Base-by-base conservation (phyloP, 208 protist genomes). In the Acanthamoeba divionensis region DNA sequence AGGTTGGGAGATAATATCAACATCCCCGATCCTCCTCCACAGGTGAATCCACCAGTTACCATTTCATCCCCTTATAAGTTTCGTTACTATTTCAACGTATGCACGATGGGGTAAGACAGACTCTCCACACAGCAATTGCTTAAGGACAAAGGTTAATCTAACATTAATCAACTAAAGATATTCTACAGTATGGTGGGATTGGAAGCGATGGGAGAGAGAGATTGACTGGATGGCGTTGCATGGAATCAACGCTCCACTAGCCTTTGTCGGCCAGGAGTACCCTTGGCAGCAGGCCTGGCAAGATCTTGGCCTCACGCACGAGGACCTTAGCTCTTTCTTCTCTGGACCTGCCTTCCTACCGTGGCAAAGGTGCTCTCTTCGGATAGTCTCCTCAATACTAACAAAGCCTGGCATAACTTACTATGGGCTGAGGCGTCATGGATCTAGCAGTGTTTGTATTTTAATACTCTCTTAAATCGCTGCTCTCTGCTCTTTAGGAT, bases 151-250 rank as follows among this genome's bases (percentile, higher is more conserved):
- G n/a, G n/a, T n/a, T n/a, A n/a, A n/a, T n/a, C n/a, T n/a, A n/a
- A n/a, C n/a, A n/a, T n/a, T n/a, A n/a, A n/a, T n/a, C n/a, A n/a
- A n/a, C n/a, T n/a, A n/a, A n/a, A n/a, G n/a, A 60, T 94, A 94
- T 60, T 88, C 92, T 8, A 57, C 83, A 4, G 92, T 31, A 29
- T 94, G 90, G 92, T 95, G 93, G 93, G 75, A 96, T 52, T 95
- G 92, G 93, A 62, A 63, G 7, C 82, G 93, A 6, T 96, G 94
- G 94, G 91, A 96, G 73, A 33, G n/a, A n/a, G 93, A 96, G 86
- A 73, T 96, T 29, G 94, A 96, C 60, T 95, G 94, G 94, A 96
- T 95, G 94, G 94, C 94, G 21, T 54, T 96, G 55, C 92, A 94
- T 62, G 95, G 95, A 1, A 94, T 96, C 71, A 96, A 95, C 55